These are phyloP conservation scores for Yamadazyma nakazawae DNA, from an alignment of 805 yeast species.

Conservation along the genomic window DNA sequence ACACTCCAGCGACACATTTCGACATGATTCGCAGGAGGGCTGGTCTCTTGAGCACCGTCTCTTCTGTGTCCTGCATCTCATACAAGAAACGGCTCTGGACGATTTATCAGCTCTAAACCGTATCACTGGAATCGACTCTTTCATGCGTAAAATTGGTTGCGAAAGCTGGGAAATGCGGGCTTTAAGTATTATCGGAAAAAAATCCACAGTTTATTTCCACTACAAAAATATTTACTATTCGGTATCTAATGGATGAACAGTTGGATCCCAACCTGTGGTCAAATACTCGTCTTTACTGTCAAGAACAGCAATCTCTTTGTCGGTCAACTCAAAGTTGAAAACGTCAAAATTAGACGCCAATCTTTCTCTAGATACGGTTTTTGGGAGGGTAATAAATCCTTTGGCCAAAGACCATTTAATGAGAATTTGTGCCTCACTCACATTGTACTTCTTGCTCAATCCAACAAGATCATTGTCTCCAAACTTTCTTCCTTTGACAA, in stretches of 20 bases:
- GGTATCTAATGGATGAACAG: constrained; percentile 1
- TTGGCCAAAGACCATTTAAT: constrained; percentile 72
- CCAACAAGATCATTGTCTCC: constrained; percentile 50
- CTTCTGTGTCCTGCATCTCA: constrained; percentile 10
- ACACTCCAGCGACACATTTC: neutral
- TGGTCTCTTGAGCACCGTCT: constrained; percentile 10
- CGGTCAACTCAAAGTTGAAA: constrained; percentile 16
- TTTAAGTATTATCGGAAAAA: neutral
- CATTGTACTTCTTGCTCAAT: constrained; percentile 48
- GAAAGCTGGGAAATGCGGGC: neutral
- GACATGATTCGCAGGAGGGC: constrained; percentile 7
- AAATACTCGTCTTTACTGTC: constrained; percentile 2
- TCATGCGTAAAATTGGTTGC: neutral
- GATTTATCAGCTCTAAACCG: constrained; percentile 5
- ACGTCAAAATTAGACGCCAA: constrained; percentile 32
- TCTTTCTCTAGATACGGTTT: constrained; percentile 37
- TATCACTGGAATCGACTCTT: neutral
- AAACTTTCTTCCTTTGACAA: constrained; percentile 59
- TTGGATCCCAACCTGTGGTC: constrained; percentile 3
- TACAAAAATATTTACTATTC: neutral
- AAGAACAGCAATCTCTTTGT: constrained; percentile 2
- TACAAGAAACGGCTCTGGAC: constrained; percentile 10
- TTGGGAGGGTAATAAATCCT: constrained; percentile 70
- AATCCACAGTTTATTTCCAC: neutral
- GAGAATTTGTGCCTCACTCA: constrained; percentile 59